Evolutionary conservation across 2,329 filamentous ascomycete genomes (phyloP).

Genomic region (Fusarium illudens): DNA sequence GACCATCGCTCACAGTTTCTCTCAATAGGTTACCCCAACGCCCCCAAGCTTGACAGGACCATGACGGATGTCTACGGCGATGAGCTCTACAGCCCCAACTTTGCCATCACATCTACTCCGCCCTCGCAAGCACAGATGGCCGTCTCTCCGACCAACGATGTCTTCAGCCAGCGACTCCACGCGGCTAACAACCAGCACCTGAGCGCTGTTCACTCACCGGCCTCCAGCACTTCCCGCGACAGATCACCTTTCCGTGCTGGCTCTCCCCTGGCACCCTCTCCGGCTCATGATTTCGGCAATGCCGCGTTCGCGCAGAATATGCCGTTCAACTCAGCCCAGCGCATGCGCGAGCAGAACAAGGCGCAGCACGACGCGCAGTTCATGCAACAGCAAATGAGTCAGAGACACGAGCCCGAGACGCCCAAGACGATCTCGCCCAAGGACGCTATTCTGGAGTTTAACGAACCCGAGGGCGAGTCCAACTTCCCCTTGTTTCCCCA

Average conservation of each 20-base stretch:
- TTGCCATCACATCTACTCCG: slow-evolving; percentile 65
- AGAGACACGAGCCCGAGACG: slow-evolving; percentile 55
- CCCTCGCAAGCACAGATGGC: slow-evolving; percentile 57
- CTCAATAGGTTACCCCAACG: slow-evolving; percentile 58
- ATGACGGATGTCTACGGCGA: slow-evolving; percentile 88
- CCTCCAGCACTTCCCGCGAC: slow-evolving; percentile 64
- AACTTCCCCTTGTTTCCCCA: slow-evolving; percentile 79
- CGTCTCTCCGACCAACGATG: slow-evolving; percentile 60
- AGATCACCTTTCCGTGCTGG: slow-evolving; percentile 83
- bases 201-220: slow-evolving; percentile 63
- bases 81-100: slow-evolving; percentile 81
- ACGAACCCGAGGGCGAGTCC: slow-evolving; percentile 74
- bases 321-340: slow-evolving; percentile 63
- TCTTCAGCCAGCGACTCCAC: slow-evolving; percentile 80
- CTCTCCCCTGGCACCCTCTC: slow-evolving; percentile 65
- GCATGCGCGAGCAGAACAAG: slow-evolving; percentile 68
- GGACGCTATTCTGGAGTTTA: slow-evolving; percentile 87
- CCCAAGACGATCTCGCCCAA: slow-evolving; percentile 95
- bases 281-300: slow-evolving; percentile 54
- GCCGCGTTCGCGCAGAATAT: slow-evolving; percentile 29
- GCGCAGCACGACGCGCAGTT: slow-evolving; percentile 65
- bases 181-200: slow-evolving; percentile 80
- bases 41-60: slow-evolving; percentile 83
- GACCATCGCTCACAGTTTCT: slow-evolving; percentile 66
- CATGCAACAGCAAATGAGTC: slow-evolving; percentile 52